phyloP scores from a whole-genome alignment of 2,329 filamentous ascomycete genomes.

The Fusarium subtropicale region DNA sequence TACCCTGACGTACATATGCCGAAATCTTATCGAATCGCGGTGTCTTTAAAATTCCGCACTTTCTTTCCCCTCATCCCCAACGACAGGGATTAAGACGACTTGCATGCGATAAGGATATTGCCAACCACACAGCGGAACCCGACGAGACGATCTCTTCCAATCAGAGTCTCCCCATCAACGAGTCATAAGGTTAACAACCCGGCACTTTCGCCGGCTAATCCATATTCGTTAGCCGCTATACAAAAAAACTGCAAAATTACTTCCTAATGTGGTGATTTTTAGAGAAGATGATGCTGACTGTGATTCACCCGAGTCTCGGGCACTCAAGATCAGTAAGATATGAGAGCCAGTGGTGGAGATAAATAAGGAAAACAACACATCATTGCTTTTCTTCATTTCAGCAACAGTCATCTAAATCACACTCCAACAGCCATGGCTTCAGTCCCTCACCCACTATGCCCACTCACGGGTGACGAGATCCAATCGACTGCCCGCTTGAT shows the following conservation, averaged over 20 bases:
- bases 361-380: slow-evolving; percentile 9
- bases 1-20: fast-evolving
- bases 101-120: not conserved
- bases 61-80: not conserved
- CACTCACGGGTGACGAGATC: slow-evolving; percentile 33
- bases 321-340: not conserved
- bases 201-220: slow-evolving; percentile 6
- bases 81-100: not conserved
- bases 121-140: not conserved
- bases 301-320: not conserved
- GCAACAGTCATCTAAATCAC: fast-evolving
- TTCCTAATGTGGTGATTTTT: slow-evolving; percentile 22
- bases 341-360: not conserved
- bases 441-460: slow-evolving; percentile 29
- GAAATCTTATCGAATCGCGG: not conserved
- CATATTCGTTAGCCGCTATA: not conserved
- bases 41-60: not conserved
- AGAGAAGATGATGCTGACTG: slow-evolving; percentile 13
- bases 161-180: slow-evolving; percentile 1
- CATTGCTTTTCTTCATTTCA: not conserved
- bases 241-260: not conserved
- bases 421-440: not conserved
- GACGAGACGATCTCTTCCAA: slow-evolving; percentile 43
- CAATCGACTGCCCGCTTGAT: slow-evolving; percentile 30
- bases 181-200: not conserved